Percentiles rank a stretch among this genome's conserved stretches.
Evolutionary conservation across 2,329 filamentous ascomycete genomes (phyloP).

Genomic region (Colletotrichum agaves): DNA sequence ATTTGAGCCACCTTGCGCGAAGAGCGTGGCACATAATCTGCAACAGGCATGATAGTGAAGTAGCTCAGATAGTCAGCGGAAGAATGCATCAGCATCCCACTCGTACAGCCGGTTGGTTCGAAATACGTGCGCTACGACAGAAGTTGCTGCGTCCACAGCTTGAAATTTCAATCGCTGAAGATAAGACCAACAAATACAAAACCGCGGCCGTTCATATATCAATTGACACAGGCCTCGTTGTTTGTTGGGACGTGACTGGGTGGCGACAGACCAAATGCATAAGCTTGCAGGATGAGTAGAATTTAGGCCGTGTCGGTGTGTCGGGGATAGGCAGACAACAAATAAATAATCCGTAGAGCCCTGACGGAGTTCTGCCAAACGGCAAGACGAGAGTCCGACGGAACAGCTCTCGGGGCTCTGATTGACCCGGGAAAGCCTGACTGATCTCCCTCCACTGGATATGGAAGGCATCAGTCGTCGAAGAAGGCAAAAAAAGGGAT

Average conservation of each 20-base stretch:
- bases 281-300: not conserved
- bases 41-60: slow-evolving; percentile 8
- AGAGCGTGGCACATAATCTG: not conserved
- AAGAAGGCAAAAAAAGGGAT: not conserved
- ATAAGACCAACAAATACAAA: no score
- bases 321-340: not conserved
- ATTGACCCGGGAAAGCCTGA: slow-evolving; percentile 1
- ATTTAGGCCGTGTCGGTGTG: not conserved
- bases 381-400: slow-evolving; percentile 9
- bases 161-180: not conserved
- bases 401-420: slow-evolving; percentile 8
- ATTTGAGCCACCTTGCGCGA: not conserved
- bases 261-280: not conserved
- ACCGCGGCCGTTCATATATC: not conserved
- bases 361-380: slow-evolving; percentile 1
- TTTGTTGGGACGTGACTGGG: not conserved
- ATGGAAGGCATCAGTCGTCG: not conserved
- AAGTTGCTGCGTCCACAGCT: not conserved
- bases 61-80: slow-evolving; percentile 18
- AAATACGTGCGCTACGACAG: not conserved
- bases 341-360: not conserved
- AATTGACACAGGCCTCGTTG: not conserved
- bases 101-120: not conserved
- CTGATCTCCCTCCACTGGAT: no score
- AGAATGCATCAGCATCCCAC: slow-evolving; percentile 25